Conservation (phyloP, 495 filamentous ascomycete species). For the Margaritispora aquatica region DNA sequence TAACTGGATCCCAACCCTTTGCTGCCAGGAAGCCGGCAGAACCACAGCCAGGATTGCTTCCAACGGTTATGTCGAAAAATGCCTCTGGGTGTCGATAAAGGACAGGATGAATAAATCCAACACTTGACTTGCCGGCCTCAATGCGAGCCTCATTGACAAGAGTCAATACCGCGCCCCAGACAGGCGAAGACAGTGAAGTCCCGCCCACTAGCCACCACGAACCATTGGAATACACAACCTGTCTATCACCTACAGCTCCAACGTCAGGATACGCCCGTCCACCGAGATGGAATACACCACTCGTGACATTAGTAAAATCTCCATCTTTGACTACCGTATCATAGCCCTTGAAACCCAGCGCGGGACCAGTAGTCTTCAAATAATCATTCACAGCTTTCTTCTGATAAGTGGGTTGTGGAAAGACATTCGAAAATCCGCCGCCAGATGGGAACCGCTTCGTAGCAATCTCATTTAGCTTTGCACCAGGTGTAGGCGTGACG, state of each 20-base stretch:
- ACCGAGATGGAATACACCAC: conserved; percentile 23
- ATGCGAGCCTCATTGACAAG: conserved; percentile 59
- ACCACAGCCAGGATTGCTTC: conserved; percentile 39
- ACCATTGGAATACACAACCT: conserved; percentile 42
- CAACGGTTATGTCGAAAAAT: conserved; percentile 42
- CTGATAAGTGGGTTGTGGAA: conserved; percentile 34
- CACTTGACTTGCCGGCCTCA: conserved; percentile 45
- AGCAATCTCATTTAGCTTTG: conserved; percentile 22
- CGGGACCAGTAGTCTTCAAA: conserved; percentile 30
- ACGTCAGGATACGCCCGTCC: conserved; percentile 60
- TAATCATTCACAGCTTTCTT: conserved; percentile 20
- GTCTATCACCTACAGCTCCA: conserved; percentile 51
- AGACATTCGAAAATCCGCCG: conserved; percentile 44
- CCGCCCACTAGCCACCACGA: conserved; percentile 42
- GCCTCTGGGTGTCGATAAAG: conserved; percentile 35
- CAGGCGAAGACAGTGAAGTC: conserved; percentile 52
- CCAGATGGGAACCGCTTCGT: conserved; percentile 31
- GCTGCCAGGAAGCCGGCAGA: conserved; percentile 42
- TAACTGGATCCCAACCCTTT: conserved; percentile 43
- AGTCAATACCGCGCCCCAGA: conserved; percentile 52
- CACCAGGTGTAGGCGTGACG: conserved; percentile 25
- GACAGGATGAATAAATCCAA: conserved; percentile 51
- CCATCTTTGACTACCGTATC: conserved; percentile 12
- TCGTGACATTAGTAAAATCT: conserved; percentile 44
- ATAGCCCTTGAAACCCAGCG: conserved; percentile 32